These are phyloP conservation scores for Monosporascus sp. DNA, from an alignment of 2,329 filamentous ascomycete species.

Conservation along the genomic window DNA sequence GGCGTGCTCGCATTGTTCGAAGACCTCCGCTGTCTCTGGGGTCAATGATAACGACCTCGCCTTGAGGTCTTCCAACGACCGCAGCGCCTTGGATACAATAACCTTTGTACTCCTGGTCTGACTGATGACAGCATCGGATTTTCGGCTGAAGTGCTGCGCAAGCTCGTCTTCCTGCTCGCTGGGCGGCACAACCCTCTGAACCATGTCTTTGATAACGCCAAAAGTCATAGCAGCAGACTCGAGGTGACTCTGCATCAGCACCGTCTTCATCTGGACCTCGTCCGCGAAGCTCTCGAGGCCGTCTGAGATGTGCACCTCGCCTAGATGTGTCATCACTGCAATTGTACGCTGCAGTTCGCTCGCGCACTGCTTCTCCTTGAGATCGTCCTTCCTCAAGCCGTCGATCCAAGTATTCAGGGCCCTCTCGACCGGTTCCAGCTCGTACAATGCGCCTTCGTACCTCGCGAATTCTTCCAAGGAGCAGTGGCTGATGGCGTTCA, in stretches of 20 bases:
- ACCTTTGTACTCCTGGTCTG: slow-evolving; percentile 82
- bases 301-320: slow-evolving; percentile 69
- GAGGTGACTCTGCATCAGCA: slow-evolving; percentile 73
- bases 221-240: slow-evolving; percentile 60
- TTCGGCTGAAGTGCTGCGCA: slow-evolving; percentile 61
- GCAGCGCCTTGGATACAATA: slow-evolving; percentile 70
- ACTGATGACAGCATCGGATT: slow-evolving; percentile 65
- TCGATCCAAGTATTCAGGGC: slow-evolving; percentile 87
- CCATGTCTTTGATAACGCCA: slow-evolving; percentile 49
- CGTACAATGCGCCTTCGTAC: slow-evolving; percentile 76
- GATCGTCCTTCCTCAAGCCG: slow-evolving; percentile 72
- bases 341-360: slow-evolving; percentile 78
- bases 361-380: slow-evolving; percentile 79
- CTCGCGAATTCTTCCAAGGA: slow-evolving; percentile 71
- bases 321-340: slow-evolving; percentile 80
- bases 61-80: slow-evolving; percentile 72
- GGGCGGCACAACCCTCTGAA: slow-evolving; percentile 58
- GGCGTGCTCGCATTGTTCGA: slow-evolving; percentile 63
- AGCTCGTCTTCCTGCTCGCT: slow-evolving; percentile 61
- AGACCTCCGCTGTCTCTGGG: slow-evolving; percentile 60
- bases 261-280: slow-evolving; percentile 70
- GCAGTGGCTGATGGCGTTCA: slow-evolving; percentile 73
- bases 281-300: slow-evolving; percentile 71
- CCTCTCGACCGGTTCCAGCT: slow-evolving; percentile 86
- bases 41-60: slow-evolving; percentile 68